Percentiles rank a stretch among this genome's conserved stretches.
phyloP scores from a whole-genome alignment of 805 yeast genomes.

The Sungouiozyma intestinalis region DNA sequence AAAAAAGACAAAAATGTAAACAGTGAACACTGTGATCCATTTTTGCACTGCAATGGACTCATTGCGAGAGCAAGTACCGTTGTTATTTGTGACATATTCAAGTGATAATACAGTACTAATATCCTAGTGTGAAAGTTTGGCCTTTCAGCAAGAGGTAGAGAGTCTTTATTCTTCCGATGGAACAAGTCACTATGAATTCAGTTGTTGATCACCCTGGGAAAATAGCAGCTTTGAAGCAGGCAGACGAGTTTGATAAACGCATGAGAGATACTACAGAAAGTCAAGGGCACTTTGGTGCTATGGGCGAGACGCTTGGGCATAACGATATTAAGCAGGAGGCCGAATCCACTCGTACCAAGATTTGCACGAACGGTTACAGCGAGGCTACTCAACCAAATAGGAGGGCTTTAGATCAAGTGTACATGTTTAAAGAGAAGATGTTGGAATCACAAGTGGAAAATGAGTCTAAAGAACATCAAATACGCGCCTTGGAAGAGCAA shows the following conservation, averaged over 20 bases:
- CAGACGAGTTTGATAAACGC: background rate
- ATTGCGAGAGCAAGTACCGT: too few species aligned
- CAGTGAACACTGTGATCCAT: background rate
- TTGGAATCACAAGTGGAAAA: background rate
- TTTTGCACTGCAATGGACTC: too few species aligned
- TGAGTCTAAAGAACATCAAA: background rate
- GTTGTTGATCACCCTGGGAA: background rate
- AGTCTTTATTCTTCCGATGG: too few species aligned
- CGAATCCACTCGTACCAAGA: background rate
- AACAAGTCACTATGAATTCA: background rate
- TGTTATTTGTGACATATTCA: too few species aligned
- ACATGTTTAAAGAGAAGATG: background rate
- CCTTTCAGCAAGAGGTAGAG: too few species aligned
- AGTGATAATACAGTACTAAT: too few species aligned
- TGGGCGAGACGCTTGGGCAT: background rate
- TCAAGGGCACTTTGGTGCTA: background rate
- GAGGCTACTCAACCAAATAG: background rate
- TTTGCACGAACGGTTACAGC: background rate
- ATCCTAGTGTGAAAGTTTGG: too few species aligned
- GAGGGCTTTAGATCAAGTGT: background rate
- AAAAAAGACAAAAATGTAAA: background rate
- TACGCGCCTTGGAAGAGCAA: background rate
- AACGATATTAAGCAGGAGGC: background rate
- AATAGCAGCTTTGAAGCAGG: background rate
- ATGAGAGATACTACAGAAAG: background rate